phyloP scores from a whole-genome alignment of 495 filamentous ascomycete genomes.

The Xylaria longipes region DNA sequence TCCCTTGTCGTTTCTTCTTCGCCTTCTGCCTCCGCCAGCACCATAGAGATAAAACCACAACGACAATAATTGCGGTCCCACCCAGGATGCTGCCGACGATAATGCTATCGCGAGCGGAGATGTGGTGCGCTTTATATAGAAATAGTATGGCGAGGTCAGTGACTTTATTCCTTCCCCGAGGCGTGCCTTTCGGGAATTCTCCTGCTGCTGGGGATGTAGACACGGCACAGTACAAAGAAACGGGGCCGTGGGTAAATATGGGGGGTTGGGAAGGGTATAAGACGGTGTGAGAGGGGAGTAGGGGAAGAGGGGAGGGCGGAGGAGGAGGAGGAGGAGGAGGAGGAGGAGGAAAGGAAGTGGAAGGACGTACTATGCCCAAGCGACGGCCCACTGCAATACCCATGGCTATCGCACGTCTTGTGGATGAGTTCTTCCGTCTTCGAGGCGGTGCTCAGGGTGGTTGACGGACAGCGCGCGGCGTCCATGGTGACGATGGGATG shows the following conservation, averaged over 20 bases:
- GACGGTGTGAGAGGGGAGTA: too few species aligned
- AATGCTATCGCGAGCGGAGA: not conserved
- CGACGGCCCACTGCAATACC: not conserved
- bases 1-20: not conserved
- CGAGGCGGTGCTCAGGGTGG: not conserved
- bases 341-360: not conserved
- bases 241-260: not conserved
- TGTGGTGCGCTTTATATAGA: not conserved
- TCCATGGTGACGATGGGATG: not conserved
- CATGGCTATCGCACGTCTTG: conserved; percentile 6
- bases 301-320: too few species aligned
- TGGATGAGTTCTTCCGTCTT: not conserved
- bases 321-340: too few species aligned
- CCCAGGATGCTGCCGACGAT: not conserved
- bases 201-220: not conserved
- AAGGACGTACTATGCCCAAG: not conserved
- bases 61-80: not conserved
- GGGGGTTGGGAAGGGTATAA: not conserved
- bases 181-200: not conserved
- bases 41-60: not conserved
- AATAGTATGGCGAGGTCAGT: not conserved
- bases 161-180: not conserved
- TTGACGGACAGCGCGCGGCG: not conserved
- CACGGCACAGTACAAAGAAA: not conserved
- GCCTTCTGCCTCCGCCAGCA: not conserved